Percentiles rank a stretch among this genome's conserved stretches.
phyloP scores from a whole-genome alignment of 805 yeast genomes.

The Suhomyces pyralidae region DNA sequence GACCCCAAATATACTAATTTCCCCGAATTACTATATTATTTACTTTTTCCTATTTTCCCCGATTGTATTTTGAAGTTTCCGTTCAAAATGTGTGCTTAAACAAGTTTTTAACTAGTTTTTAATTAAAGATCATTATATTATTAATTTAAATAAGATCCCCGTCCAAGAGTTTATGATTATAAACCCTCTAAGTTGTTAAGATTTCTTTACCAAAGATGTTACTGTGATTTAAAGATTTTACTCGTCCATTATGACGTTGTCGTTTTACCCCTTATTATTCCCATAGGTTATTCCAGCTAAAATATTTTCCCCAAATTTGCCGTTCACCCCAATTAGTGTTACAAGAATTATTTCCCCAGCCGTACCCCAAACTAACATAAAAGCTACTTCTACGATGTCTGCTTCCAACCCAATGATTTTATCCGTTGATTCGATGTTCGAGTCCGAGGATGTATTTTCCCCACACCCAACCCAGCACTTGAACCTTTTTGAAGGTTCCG shows the following conservation, averaged over 20 bases:
- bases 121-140: slow-evolving; percentile 14
- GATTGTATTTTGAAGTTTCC: slow-evolving; percentile 4
- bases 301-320: background rate
- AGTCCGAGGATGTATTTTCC: slow-evolving; percentile 21
- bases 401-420: slow-evolving; percentile 22
- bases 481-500: slow-evolving; percentile 6
- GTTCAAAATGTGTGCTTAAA: slow-evolving; percentile 38
- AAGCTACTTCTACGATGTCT: slow-evolving; percentile 17
- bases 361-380: background rate
- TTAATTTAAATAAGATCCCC: slow-evolving; percentile 12
- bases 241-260: slow-evolving; percentile 34
- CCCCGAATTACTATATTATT: slow-evolving; percentile 2
- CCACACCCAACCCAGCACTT: slow-evolving; percentile 11
- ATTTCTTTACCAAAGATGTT: slow-evolving; percentile 26
- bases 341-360: background rate
- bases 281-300: slow-evolving; percentile 2
- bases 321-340: background rate
- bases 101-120: slow-evolving; percentile 19
- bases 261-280: slow-evolving; percentile 10
- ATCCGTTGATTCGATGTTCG: slow-evolving; percentile 25
- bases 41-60: background rate
- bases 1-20: background rate
- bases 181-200: slow-evolving; percentile 19
- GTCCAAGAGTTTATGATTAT: slow-evolving; percentile 6
- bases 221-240: slow-evolving; percentile 22